These are phyloP conservation scores for Xanthoconium purpureum DNA, from an alignment of 768 basidiomycete genomes.

Conservation along the genomic window DNA sequence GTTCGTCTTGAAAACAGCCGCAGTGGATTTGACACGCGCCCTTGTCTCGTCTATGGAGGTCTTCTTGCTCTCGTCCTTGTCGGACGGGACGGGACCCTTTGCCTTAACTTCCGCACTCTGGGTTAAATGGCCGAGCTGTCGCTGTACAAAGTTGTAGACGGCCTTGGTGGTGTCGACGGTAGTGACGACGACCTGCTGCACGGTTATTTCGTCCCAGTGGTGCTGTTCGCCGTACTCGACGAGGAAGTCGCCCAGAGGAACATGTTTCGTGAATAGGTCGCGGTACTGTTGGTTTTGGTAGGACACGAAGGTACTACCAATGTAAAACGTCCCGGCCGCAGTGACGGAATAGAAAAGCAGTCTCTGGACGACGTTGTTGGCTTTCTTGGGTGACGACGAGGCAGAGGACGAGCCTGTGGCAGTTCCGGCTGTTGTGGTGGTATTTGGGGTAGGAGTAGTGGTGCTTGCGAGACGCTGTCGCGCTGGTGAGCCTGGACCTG, in stretches of 20 bases:
- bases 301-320: constrained; percentile 74
- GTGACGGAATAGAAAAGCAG: constrained; percentile 67
- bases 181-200: constrained; percentile 53
- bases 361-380: constrained; percentile 51
- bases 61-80: constrained; percentile 34
- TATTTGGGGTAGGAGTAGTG: constrained; percentile 38
- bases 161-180: constrained; percentile 47
- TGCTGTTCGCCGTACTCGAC: constrained; percentile 79
- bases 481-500: background rate
- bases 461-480: constrained; percentile 58
- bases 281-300: constrained; percentile 78
- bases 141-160: constrained; percentile 50
- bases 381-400: constrained; percentile 43
- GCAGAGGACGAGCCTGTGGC: constrained; percentile 18
- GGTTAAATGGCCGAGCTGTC: constrained; percentile 43
- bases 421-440: constrained; percentile 3
- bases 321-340: constrained; percentile 74
- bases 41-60: constrained; percentile 43
- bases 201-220: constrained; percentile 75
- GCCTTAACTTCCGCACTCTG: constrained; percentile 26
- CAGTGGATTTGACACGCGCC: constrained; percentile 40
- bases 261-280: constrained; percentile 77
- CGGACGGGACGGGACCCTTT: constrained; percentile 19
- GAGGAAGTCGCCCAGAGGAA: constrained; percentile 75
- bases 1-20: constrained; percentile 47